These are phyloP conservation scores for Aspergillus niger DNA, from an alignment of 2,329 filamentous ascomycete genomes.

Conservation along the genomic window DNA sequence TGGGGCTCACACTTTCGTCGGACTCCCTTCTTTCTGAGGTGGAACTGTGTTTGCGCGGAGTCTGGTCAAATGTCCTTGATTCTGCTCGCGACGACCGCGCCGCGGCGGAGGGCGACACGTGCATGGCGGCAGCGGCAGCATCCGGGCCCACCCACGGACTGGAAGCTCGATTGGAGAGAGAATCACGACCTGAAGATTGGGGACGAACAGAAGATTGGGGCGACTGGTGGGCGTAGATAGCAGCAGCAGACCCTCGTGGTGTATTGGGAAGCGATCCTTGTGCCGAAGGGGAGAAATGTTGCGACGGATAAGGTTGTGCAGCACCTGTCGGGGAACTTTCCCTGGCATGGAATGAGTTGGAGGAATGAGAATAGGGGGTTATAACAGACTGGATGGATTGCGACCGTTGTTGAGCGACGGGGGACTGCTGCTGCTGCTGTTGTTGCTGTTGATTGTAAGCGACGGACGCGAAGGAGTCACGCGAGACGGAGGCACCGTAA, in stretches of 20 bases:
- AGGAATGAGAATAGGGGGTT: constrained; percentile 36
- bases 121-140: constrained; percentile 28
- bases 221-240: constrained; percentile 37
- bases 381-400: constrained; percentile 44
- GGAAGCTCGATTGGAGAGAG: constrained; percentile 32
- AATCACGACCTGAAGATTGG: constrained; percentile 41
- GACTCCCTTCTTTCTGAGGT: constrained; percentile 67
- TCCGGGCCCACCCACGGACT: constrained; percentile 39
- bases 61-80: constrained; percentile 34
- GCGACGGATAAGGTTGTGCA: constrained; percentile 34
- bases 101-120: constrained; percentile 35
- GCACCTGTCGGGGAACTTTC: constrained; percentile 39
- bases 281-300: constrained; percentile 36
- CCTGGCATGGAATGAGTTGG: constrained; percentile 36
- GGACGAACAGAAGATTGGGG: constrained; percentile 41
- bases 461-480: constrained; percentile 37
- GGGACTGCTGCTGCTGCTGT: constrained; percentile 39
- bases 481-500: constrained; percentile 34
- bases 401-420: constrained; percentile 41
- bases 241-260: constrained; percentile 50
- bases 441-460: constrained; percentile 34
- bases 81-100: constrained; percentile 45
- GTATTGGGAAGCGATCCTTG: constrained; percentile 52
- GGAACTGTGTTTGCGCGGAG: constrained; percentile 45
- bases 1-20: constrained; percentile 76